Percentiles rank a stretch among this genome's conserved stretches.
Evolutionary conservation across 2,329 filamentous ascomycete species (phyloP).

Genomic region (Claviceps sp.): DNA sequence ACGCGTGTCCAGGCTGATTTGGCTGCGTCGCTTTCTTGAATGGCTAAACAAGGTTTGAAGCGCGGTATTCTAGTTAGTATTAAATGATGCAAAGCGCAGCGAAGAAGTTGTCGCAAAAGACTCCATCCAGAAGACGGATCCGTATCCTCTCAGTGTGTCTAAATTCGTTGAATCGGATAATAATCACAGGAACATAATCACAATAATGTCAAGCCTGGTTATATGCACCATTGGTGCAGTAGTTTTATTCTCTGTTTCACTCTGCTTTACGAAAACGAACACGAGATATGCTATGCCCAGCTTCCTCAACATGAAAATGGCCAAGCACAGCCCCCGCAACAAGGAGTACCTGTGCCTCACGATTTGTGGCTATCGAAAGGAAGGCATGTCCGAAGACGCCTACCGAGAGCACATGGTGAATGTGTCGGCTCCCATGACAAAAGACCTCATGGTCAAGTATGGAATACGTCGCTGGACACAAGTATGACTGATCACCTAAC

Average conservation of each 20-base stretch:
- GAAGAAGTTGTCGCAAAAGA: background rate
- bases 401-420: slow-evolving; percentile 32
- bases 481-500: slow-evolving; percentile 12
- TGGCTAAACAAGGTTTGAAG: background rate
- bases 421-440: slow-evolving; percentile 31
- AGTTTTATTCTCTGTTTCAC: no score
- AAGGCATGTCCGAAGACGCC: slow-evolving; percentile 33
- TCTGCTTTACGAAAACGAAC: no score
- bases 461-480: slow-evolving; percentile 32
- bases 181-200: no score
- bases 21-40: no score
- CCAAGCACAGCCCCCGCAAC: background rate
- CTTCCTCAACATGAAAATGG: background rate
- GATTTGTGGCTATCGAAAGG: slow-evolving; percentile 32
- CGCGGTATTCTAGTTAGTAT: background rate
- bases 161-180: no score
- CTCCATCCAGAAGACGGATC: no score
- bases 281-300: no score
- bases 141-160: no score
- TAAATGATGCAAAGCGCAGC: background rate
- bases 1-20: no score
- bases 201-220: no score
- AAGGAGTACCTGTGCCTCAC: slow-evolving; percentile 28
- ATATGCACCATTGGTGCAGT: no score
- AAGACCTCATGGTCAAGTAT: slow-evolving; percentile 35